Evolutionary conservation across 495 filamentous ascomycete species (phyloP).

Genomic region (Xanthoparmelia taractica): DNA sequence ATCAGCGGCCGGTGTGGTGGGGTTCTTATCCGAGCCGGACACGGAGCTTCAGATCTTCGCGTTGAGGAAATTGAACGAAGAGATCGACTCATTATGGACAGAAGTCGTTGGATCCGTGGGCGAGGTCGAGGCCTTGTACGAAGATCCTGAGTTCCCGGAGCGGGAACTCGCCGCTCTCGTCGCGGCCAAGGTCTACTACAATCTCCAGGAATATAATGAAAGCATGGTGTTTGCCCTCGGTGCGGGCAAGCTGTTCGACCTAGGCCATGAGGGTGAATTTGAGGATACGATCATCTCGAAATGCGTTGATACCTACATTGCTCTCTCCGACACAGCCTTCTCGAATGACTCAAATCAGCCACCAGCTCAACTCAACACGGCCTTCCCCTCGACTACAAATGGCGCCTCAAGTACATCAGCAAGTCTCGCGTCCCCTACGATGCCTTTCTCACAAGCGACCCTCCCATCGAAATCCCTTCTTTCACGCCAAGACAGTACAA

Average conservation of each 20-base stretch:
- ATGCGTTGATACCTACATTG: conserved; percentile 97
- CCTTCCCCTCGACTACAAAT: conserved; percentile 56
- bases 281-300: conserved; percentile 98
- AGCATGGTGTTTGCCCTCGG: conserved; percentile 97
- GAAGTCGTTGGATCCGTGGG: conserved; percentile 87
- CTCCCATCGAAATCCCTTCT: conserved; percentile 89
- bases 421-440: conserved; percentile 74
- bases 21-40: conserved; percentile 92
- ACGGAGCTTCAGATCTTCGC: conserved; percentile 88
- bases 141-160: conserved; percentile 90
- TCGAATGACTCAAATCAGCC: conserved; percentile 43
- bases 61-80: conserved; percentile 83
- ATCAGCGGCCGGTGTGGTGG: conserved; percentile 88
- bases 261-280: conserved; percentile 88
- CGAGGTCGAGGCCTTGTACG: conserved; percentile 95
- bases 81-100: conserved; percentile 94
- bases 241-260: conserved; percentile 88
- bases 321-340: conserved; percentile 57
- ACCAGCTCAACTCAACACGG: conserved; percentile 62
- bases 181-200: conserved; percentile 96
- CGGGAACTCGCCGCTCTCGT: conserved; percentile 91
- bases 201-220: conserved; percentile 97
- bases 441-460: conserved; percentile 85
- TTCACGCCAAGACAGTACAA: conserved; percentile 62
- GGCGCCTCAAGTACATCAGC: conserved; percentile 59